Percentiles rank a stretch among this genome's conserved stretches.
These are phyloP conservation scores for Azolla pinnata DNA, from an alignment of 75 land plant genomes.

Conservation along the genomic window DNA sequence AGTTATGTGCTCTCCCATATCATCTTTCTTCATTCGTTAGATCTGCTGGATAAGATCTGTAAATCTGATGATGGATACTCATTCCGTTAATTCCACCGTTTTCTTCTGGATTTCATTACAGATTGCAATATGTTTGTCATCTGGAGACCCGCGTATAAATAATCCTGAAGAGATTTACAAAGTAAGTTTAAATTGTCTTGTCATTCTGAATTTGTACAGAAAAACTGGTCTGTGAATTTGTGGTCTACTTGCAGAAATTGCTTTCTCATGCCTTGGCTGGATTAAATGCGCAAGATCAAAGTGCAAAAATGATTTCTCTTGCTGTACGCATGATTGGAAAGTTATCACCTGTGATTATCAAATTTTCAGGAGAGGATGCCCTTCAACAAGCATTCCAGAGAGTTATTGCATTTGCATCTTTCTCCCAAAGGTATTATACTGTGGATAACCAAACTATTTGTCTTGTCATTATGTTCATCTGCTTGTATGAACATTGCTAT, in stretches of 20 bases:
- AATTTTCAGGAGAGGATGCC: slow-evolving; percentile 34
- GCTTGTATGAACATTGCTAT: no score
- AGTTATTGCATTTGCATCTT: slow-evolving; percentile 29
- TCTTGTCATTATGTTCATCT: no score
- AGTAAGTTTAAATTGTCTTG: slow-evolving; percentile 7
- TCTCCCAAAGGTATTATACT: slow-evolving; percentile 15
- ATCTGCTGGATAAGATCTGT: background rate
- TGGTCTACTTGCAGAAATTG: slow-evolving; percentile 18
- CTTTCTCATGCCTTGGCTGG: slow-evolving; percentile 22
- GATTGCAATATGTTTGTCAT: slow-evolving; percentile 21
- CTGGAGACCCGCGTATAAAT: slow-evolving; percentile 24
- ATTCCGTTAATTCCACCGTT: background rate
- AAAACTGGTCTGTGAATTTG: background rate
- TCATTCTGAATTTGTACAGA: background rate
- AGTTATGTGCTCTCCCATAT: background rate
- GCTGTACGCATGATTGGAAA: slow-evolving; percentile 37
- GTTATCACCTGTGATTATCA: slow-evolving; percentile 27
- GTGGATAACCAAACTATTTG: no score
- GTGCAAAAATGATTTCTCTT: slow-evolving; percentile 22
- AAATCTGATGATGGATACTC: background rate
- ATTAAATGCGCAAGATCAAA: slow-evolving; percentile 18
- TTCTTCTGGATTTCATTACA: slow-evolving; percentile 7
- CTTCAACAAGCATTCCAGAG: slow-evolving; percentile 33
- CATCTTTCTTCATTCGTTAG: background rate
- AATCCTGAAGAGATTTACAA: slow-evolving; percentile 32